Evolutionary conservation across 352 stramenopile species (phyloP), one percentile per base, ranked within the genome.

Genomic region (Globisporangium abappressorium): DNA sequence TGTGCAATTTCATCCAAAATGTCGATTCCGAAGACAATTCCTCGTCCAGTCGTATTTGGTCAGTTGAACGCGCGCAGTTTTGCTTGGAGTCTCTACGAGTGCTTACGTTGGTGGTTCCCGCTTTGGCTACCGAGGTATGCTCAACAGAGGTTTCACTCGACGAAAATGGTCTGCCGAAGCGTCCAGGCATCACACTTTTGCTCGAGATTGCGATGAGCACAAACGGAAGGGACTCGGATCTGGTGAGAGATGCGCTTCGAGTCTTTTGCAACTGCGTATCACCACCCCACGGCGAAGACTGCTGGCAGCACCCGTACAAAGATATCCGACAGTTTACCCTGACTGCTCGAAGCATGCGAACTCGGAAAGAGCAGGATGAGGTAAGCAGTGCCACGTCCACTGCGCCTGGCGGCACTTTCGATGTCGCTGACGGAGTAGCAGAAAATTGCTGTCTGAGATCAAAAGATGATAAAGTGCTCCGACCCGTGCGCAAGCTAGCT

Each of bases 181-280:
- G 75, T 24, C 59, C 78, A 0, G 88, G 88, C 14, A 82, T 94
- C 28, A 77, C 83, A 0, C 88, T 96, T 18, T 67, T 96, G 51
- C 72, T 96, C 12, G 84, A 96, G 53, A 84, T 92, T 38, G 84
- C 85, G 1, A 89, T 85, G 77, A 94, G 83, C 57, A 87, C 63
- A 28, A 93, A 92, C 54, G 58, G 74, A 2, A 74, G 88, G 46
- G 85, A 96, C 63, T 93, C 85, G 0, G 84, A 90, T 57, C 60
- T 94, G 36, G 82, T 96, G 14, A 82, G 87, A 8, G 84, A 91
- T 53, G 83, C 83, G 2, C 71, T 96, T 9, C 71, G 79, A 15
- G 85, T 96, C 0, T 86, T 96, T 61, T 94, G 88, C 72, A 93
- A 93, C 53, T 94, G 88, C 62, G 88, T 96, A 14, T 91, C 81